Base-by-base conservation (phyloP, 1,284 basidiomycete species). In the Neolentinus lepideus region DNA sequence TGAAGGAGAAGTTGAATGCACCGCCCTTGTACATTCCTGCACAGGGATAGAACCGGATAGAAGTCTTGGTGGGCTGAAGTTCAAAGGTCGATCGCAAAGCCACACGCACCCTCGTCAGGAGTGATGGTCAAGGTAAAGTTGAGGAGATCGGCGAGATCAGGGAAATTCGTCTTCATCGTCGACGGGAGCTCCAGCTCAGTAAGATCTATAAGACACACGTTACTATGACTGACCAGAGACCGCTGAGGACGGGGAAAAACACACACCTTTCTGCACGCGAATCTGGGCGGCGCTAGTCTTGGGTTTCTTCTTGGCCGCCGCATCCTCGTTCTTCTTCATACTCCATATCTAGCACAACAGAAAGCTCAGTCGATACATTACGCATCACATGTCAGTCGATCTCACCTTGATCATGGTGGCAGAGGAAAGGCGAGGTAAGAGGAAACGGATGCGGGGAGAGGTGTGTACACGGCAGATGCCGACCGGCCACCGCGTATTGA, bases 1-100 rank as follows among this genome's bases (percentile, higher is more conserved):
- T 82, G 71, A 99, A 95, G 27, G 90, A 93, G 76, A 99, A 99
- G 57, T 80, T 74, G 78, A 98, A 99, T 21, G 85, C 77, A 62
- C 94, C 97, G 64, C 91, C 91, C 75, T 94, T 90, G 82, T 99
- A 99, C 90, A 99, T 96, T 66, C 97, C 96, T 98, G 22, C 12
- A n/a, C 4, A 4, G 24, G 25, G 8, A 22, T 9, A 22, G 47
- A n/a, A 29, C 16, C 21, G 62, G 19, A 46, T 38, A 16, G 46
- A 19, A 6, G 12, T 21, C 46, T 58, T 25, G 56, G 56, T 61
- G 47, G 4, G 58, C 21, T 33, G 53, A 57, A 54, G 52, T 24
- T 55, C 12, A 52, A 50, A 55, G 12, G 58, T 43, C 11, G 27
- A 27, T 25, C 31, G 33, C 25, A 48, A 47, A 33, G 12, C 16